Evolutionary conservation across 805 yeast genomes (phyloP), one percentile per base, ranked within the genome.

Genomic region (Ogataea zsoltii): DNA sequence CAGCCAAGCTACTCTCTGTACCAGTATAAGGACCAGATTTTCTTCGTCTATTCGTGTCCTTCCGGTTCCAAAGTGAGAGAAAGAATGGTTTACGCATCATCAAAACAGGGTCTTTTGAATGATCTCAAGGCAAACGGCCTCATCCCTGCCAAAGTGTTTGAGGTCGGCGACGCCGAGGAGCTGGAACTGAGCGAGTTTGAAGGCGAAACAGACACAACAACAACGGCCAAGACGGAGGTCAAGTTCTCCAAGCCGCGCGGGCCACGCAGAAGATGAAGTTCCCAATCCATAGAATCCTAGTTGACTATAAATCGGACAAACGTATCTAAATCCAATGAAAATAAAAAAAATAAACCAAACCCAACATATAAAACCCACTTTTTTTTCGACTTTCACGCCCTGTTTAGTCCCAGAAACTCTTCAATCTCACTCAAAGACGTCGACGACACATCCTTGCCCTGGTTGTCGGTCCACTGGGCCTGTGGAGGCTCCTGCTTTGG

Each of bases 51-150:
- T 62, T 76, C 92, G 7, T 91, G 97, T 65, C 98, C 99, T 3
- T 81, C 95, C 0, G 90, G 91, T 1, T 84, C 96, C 34, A 83
- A 82, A 66, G 94, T 94, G 33, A 86, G 84, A 64, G 94, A 90
- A 42, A 77, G 98, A 57, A 92, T 92, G 97, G 64, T 90, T 41
- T 89, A 90, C 60, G 98, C 99, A 1, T 79, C 96, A 2, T 85
- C 84, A 50, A 85, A 82, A 60, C 74, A 72, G 42, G 85, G 84
- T 7, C 74, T 85, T 44, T 65, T 82, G 28, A 72, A 70, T 37
- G 72, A 76, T 46, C 68, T 86, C 59, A 71, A 74, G 48, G 46
- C 59, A 7, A 67, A 66, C 35, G 61, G 60, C 1, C 54, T 74
- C 29, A 59, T 62, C 9, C 62, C 83, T 18, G 71, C 71, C 29